Evolutionary conservation across 352 stramenopile genomes (phyloP).

Genomic region (Globisporangium heterothallicum): DNA sequence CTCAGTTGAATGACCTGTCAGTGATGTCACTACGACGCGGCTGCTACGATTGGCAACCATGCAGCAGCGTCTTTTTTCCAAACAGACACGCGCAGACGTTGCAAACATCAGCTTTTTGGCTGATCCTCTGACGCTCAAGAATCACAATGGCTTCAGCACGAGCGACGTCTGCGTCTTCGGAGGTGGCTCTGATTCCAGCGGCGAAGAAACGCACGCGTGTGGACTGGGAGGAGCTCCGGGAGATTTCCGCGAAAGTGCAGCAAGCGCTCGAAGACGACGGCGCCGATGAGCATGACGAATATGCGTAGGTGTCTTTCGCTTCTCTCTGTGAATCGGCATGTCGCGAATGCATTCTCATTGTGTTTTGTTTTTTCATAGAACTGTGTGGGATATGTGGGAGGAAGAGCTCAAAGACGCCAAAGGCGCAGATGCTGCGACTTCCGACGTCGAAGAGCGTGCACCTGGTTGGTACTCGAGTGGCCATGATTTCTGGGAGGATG

Average conservation of each 20-base stretch:
- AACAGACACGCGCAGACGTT: not conserved
- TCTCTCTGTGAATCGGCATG: not conserved
- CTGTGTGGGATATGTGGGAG: conserved; percentile 73
- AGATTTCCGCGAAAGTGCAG: conserved; percentile 51
- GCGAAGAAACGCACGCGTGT: conserved; percentile 26
- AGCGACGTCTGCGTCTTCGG: conserved; percentile 2
- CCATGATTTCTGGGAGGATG: conserved; percentile 83
- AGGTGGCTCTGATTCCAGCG: conserved; percentile 17
- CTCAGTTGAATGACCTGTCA: too few relatives aligned
- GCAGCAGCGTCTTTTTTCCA: not conserved
- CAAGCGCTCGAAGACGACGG: conserved; percentile 48
- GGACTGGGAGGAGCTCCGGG: conserved; percentile 52
- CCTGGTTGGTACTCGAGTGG: conserved; percentile 64
- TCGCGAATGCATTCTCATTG: not conserved
- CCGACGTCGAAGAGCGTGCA: conserved; percentile 14
- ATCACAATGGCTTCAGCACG: conserved; percentile 11
- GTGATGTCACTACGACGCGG: not conserved
- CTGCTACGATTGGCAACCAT: not conserved
- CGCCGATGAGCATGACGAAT: conserved; percentile 51
- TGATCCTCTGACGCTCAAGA: not conserved
- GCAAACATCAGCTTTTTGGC: not conserved
- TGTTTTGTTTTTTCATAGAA: conserved; percentile 21
- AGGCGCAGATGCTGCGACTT: conserved; percentile 3
- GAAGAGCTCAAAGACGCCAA: conserved; percentile 39
- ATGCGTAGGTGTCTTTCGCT: conserved; percentile 30